Base-by-base conservation (phyloP, 331 rosid genomes). In the Telfairia occidentalis region DNA sequence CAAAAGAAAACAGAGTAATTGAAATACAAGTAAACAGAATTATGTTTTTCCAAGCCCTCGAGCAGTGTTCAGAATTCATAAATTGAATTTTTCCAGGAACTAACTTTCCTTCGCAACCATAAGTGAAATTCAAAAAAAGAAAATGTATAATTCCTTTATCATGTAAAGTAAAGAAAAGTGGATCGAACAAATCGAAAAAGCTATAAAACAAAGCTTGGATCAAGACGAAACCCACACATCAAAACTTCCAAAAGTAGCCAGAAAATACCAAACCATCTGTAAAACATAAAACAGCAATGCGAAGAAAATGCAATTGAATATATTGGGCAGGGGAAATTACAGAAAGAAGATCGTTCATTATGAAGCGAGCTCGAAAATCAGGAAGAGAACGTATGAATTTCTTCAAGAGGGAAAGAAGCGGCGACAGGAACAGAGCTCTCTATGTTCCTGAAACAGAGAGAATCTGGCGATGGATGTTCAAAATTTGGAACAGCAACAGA, bases 341-440 rank as follows among this genome's bases (percentile, higher is more conserved):
- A 89, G 88, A 52, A 35, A 90, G 87, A 72, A 92, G 96, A 79
- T 92, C 97, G 86, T 92, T 92, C 97, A 92, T 90, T 77, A 84
- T 88, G 71, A 72, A 64, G 71, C 53, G 77, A 83, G 81, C 74
- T 73, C 63, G 71, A 73, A 77, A 75, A 37, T 61, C 78, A 43
- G 77, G 7, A 37, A 38, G 69, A 24, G 37, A 38, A 55, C 26
- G 69, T n/a, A 42, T 12, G 9, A 30, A 49, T 8, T 43, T n/a
- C 6, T 50, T 12, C 1, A 23, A 69, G 54, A 69, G 53, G 32
- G 54, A 43, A 42, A 49, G 45, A 28, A 49, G 6, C 18, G 18
- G 35, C 5, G 18, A 52, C 9, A 37, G 46, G 50, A 73, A 37
- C 19, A 21, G 5, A 38, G 46, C 13, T 23, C 54, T 53, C 37